Percentiles rank a stretch among this genome's conserved stretches.
Evolutionary conservation across 2,329 filamentous ascomycete genomes (phyloP).

Genomic region (Nemania abortiva): DNA sequence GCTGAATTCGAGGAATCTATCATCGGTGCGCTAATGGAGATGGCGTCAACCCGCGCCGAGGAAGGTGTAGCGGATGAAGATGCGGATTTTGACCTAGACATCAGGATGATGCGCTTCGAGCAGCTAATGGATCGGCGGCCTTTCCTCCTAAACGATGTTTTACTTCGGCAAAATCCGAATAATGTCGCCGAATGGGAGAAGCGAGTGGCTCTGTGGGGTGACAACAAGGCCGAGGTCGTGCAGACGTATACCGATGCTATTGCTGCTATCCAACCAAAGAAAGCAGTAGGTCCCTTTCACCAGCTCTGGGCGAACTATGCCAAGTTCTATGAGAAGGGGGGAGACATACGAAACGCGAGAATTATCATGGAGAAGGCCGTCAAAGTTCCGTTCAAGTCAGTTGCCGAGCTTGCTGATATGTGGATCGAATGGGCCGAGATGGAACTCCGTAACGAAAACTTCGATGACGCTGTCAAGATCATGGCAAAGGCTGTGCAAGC

Average conservation of each 20-base stretch:
- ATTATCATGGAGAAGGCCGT: conserved; percentile 98
- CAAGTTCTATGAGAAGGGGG: conserved; percentile 93
- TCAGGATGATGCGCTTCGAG: conserved; percentile 97
- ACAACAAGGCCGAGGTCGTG: conserved; percentile 90
- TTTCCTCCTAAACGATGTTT: conserved; percentile 95
- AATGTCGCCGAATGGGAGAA: conserved; percentile 98
- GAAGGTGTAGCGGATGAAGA: conserved; percentile 82
- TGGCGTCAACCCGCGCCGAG: conserved; percentile 82
- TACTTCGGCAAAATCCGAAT: conserved; percentile 94
- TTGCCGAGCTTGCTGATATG: conserved; percentile 96
- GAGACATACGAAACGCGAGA: conserved; percentile 85
- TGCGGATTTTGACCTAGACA: conserved; percentile 93
- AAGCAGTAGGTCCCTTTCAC: conserved; percentile 91
- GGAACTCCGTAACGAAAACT: conserved; percentile 95
- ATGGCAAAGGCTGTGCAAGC: conserved; percentile 98
- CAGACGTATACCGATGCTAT: conserved; percentile 97
- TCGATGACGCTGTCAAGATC: conserved; percentile 91
- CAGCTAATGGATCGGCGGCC: conserved; percentile 97
- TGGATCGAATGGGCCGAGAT: conserved; percentile 99
- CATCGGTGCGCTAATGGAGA: conserved; percentile 90
- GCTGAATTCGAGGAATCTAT: conserved; percentile 97
- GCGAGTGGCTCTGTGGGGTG: conserved; percentile 92
- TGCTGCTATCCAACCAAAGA: conserved; percentile 91
- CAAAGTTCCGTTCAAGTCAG: conserved; percentile 97
- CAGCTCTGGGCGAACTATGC: conserved; percentile 97